Base-by-base conservation (phyloP, 805 yeast species). In the Helenozyma baotianmanensis region DNA sequence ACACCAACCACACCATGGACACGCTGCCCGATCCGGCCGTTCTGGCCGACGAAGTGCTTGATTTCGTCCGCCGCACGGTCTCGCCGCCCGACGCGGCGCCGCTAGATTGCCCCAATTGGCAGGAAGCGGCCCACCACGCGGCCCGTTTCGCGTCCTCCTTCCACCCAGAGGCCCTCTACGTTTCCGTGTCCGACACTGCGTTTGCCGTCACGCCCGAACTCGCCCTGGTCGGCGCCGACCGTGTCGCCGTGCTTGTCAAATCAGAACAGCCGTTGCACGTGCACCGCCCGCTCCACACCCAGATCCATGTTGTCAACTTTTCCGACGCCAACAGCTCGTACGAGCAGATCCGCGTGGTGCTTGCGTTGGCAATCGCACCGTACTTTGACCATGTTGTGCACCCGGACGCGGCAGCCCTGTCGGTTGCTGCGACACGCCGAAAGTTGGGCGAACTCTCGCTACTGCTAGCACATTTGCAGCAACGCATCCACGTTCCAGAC, bases 401-500 rank as follows among this genome's bases (percentile, higher is more conserved):
- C 12, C 15, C 29, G 9, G 47, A 36, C 11, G 33, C 38, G 4
- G 27, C 36, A 3, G 25, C 40, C 6, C 26, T 33, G 9, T 25
- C 45, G 4, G 23, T 40, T 9, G 21, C 46, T 9, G 16, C 27
- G 8, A 37, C 45, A 3, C 70, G 87, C 1, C 76, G 77, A 42
- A 82, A 78, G 47, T 68, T 87, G 33, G 70, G 73, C 22, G 95
- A 86, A 37, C 60, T 88, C 14, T 74, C 83, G 1, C 50, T 74
- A 12, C 78, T 90, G 0, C 59, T 88, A 9, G 78, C 76, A 38
- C 80, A 81, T 48, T 57, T 85, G 11, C 81, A 82, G 42, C 82
- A 80, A 37, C 68, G 77, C 17, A 72, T 82, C 14, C 82, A 78
- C 27, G 68, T 76, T 2, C 95, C 95, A 0, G 79, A 83, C 43